Base-by-base conservation (phyloP, 371 early-diverging fungal species). In the Lichtheimia corymbifera region DNA sequence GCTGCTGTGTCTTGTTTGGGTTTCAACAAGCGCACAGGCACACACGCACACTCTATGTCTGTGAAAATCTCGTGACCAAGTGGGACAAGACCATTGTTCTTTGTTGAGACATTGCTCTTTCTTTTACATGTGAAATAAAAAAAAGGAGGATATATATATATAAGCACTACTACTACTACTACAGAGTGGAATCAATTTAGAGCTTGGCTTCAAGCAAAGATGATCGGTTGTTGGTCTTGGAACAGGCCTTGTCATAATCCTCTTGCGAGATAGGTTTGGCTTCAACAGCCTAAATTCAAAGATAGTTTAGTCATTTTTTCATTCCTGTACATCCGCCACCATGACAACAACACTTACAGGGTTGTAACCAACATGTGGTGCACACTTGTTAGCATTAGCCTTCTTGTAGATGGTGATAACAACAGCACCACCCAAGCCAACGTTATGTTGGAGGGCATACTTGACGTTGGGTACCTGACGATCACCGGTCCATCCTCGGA, bases 371-470 rank as follows among this genome's bases (percentile, higher is more conserved):
- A 85, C 71, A 54, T 85, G 82, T 60, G 80, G 83, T 57, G 82
- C 66, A 6, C 80, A 63, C 2, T 68, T 64, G 49, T 47, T 64
- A 35, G 65, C 67, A 58, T 71, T 70, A 13, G 82, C 73, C 74
- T 85, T 86, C 67, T 84, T 82, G 68, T 89, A 92, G 42, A 92
- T 67, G 5, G 83, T 75, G 24, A 92, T 58, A 7, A 92, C 92
- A n/a, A 84, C 91, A 43, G 91, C 91, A 55, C 91, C 90, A 30
- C 92, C 92, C 18, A 92, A 82, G 47, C 93, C 93, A 57, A 92
- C 79, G 63, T 91, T 92, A 70, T 92, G 93, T 59, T 92, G 91
- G 40, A 92, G 82, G 7, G 90, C 91, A 55, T 83, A 82, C 53
- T 76, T 76, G 44, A 77, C 76, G 66, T 88, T 84, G 24, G 86